These are phyloP conservation scores for Saccharomyces paradoxus DNA, from an alignment of 805 yeast species.

Conservation along the genomic window DNA sequence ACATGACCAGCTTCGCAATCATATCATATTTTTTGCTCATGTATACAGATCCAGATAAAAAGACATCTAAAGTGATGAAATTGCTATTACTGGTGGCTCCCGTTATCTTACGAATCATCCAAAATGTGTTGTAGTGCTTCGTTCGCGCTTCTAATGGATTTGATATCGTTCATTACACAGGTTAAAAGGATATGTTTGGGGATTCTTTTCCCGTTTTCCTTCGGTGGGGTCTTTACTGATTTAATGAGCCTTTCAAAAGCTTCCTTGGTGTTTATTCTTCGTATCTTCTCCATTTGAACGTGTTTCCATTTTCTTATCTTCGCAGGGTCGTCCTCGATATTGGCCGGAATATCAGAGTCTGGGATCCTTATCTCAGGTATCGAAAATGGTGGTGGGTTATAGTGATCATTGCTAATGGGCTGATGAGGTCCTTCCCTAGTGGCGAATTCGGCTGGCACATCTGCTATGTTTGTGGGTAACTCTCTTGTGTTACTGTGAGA, in stretches of 20 bases:
- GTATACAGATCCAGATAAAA: not conserved
- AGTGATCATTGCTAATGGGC: slow-evolving; percentile 1
- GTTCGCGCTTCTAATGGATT: slow-evolving; percentile 22
- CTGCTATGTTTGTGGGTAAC: slow-evolving; percentile 1
- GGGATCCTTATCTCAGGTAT: slow-evolving; percentile 23
- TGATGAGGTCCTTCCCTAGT: not conserved
- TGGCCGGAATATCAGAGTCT: slow-evolving; percentile 18
- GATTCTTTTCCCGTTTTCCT: slow-evolving; percentile 19
- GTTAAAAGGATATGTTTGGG: slow-evolving; percentile 28
- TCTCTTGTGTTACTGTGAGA: not conserved
- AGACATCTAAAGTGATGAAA: not conserved
- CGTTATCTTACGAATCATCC: not conserved
- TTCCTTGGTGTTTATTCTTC: slow-evolving; percentile 25
- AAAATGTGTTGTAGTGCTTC: slow-evolving; percentile 13
- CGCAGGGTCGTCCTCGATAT: slow-evolving; percentile 13
- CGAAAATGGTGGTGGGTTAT: slow-evolving; percentile 11
- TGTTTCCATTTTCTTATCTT: slow-evolving; percentile 28
- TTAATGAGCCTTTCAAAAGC: slow-evolving; percentile 23
- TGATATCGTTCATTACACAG: slow-evolving; percentile 27
- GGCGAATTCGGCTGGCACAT: not conserved
- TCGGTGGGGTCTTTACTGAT: slow-evolving; percentile 16
- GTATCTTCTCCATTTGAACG: slow-evolving; percentile 26
- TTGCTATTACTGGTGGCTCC: not conserved
- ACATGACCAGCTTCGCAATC: not conserved
- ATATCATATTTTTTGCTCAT: not conserved